phyloP scores from a whole-genome alignment of 257 asterid species.

The Eustoma russellianum region DNA sequence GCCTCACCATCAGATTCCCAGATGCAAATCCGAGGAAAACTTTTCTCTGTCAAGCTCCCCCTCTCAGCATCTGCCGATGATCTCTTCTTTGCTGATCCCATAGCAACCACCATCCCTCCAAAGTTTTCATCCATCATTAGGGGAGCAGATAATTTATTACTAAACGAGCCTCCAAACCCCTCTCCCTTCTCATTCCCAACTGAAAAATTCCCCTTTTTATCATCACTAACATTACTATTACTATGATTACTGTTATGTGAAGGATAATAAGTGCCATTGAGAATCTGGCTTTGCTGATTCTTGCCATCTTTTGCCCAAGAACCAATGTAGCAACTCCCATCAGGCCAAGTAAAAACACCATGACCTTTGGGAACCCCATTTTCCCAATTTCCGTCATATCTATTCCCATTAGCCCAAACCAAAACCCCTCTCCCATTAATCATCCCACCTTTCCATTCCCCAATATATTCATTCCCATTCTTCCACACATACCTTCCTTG shows the following conservation, averaged over 20 bases:
- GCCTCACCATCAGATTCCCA: slow-evolving; percentile 99
- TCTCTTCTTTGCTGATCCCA: slow-evolving; percentile 49
- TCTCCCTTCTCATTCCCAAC: slow-evolving; percentile 15
- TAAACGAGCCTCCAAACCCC: slow-evolving; percentile 28
- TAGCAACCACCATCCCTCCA: slow-evolving; percentile 28
- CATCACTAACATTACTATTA: slow-evolving; percentile 15
- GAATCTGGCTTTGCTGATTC: slow-evolving; percentile 20
- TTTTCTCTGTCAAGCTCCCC: slow-evolving; percentile 40
- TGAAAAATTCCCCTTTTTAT: neutral
- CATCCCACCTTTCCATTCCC: slow-evolving; percentile 83
- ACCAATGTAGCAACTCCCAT: slow-evolving; percentile 81
- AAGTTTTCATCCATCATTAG: slow-evolving; percentile 35
- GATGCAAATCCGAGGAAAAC: slow-evolving; percentile 74
- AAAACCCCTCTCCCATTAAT: slow-evolving; percentile 78
- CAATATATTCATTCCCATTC: slow-evolving; percentile 73
- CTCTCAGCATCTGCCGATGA: slow-evolving; percentile 46
- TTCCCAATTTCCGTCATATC: slow-evolving; percentile 84
- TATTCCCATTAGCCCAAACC: slow-evolving; percentile 76
- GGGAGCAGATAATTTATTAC: slow-evolving; percentile 37
- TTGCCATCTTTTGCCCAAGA: slow-evolving; percentile 48
- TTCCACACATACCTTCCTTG: slow-evolving; percentile 83
- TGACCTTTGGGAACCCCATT: slow-evolving; percentile 66
- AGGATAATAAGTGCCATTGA: slow-evolving; percentile 76
- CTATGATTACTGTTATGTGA: slow-evolving; percentile 30
- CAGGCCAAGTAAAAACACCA: slow-evolving; percentile 92